These are phyloP conservation scores for Xylaria sp. DNA, from an alignment of 2,329 filamentous ascomycete species.

Conservation along the genomic window DNA sequence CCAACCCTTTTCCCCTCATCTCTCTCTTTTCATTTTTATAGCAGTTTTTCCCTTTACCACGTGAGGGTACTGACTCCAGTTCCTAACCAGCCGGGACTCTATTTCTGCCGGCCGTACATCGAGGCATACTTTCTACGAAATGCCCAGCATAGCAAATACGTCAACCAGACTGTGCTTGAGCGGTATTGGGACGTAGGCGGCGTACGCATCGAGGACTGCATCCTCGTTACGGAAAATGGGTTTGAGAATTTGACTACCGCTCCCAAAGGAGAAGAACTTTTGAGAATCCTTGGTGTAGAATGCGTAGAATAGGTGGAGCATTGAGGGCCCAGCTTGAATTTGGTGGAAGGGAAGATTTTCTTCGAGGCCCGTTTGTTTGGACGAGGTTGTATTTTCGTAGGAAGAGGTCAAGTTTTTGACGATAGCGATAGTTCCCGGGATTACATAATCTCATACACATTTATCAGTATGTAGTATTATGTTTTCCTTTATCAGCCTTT, in stretches of 20 bases:
- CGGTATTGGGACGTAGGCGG: conserved; percentile 84
- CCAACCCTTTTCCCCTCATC: too few species aligned
- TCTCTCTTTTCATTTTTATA: too few species aligned
- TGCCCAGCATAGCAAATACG: conserved; percentile 68
- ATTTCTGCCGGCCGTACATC: conserved; percentile 80
- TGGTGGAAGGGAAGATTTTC: neutral
- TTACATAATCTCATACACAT: neutral
- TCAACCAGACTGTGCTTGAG: conserved; percentile 73
- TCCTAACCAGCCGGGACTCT: conserved; percentile 69
- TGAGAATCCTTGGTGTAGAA: conserved; percentile 59
- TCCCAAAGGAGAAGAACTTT: conserved; percentile 78
- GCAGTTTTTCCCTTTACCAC: neutral
- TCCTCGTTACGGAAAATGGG: conserved; percentile 81
- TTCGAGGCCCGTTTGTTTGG: neutral
- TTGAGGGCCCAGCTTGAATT: neutral
- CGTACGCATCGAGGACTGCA: conserved; percentile 91
- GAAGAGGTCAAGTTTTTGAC: neutral
- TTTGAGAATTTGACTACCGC: conserved; percentile 86
- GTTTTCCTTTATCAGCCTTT: neutral
- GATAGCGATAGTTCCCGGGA: too few species aligned
- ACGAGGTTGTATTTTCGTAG: neutral
- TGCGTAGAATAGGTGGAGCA: neutral
- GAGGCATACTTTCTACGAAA: conserved; percentile 74
- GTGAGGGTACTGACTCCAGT: neutral
- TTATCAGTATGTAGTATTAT: neutral